These are phyloP conservation scores for Entomortierella parvispora DNA, from an alignment of 192 early-diverging fungal genomes.

Conservation along the genomic window DNA sequence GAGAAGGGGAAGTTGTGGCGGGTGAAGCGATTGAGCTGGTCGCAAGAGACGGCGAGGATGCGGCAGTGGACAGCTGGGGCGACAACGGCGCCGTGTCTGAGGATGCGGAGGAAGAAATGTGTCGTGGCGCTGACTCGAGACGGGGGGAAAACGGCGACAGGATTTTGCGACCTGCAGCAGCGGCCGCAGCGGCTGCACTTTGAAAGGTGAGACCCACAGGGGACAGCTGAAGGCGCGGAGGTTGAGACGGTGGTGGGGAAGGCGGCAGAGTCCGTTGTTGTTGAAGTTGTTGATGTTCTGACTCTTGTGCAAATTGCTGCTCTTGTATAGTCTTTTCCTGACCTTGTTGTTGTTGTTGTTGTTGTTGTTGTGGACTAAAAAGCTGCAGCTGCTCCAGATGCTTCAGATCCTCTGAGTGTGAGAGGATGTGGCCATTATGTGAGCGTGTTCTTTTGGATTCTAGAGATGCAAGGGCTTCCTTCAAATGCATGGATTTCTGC, in stretches of 20 bases:
- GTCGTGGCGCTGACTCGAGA: neutral
- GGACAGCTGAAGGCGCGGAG: neutral
- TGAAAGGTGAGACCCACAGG: neutral
- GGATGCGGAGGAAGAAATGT: neutral
- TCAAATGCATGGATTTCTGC: conserved; percentile 34
- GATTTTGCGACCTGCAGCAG: conserved; percentile 23
- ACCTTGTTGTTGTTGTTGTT: neutral
- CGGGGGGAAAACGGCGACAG: conserved; percentile 16
- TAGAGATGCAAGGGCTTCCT: conserved; percentile 39
- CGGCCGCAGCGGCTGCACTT: conserved; percentile 17
- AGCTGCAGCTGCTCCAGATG: conserved; percentile 37
- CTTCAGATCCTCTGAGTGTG: conserved; percentile 36
- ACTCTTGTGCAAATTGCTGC: too few relatives aligned
- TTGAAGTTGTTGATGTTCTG: neutral
- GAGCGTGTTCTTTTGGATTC: conserved; percentile 26
- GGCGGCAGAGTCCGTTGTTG: neutral
- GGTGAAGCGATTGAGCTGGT: neutral
- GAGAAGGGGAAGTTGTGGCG: neutral
- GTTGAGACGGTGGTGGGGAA: neutral
- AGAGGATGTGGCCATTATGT: conserved; percentile 24
- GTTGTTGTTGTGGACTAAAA: neutral
- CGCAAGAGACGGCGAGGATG: neutral
- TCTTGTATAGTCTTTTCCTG: neutral
- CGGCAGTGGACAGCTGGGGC: neutral
- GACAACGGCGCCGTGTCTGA: neutral